Percentiles rank a stretch among this genome's conserved stretches.
phyloP scores from a whole-genome alignment of 2,329 filamentous ascomycete species.

The Aureobasidium pullulans region DNA sequence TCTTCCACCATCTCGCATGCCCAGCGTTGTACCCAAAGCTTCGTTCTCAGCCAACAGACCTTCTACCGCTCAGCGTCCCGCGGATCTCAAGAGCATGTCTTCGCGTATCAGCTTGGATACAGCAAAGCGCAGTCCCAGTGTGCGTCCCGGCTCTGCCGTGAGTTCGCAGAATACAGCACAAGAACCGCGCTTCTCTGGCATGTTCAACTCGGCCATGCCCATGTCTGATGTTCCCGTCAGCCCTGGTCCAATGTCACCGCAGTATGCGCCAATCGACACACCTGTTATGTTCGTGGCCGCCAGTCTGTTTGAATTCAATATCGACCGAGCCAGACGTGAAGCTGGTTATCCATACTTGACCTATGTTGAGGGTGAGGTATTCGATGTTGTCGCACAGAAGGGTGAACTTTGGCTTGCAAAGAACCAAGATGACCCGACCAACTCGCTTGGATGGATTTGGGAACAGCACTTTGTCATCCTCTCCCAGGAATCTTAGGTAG shows the following conservation, averaged over 20 bases:
- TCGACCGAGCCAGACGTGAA: constrained; percentile 83
- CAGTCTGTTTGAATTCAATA: constrained; percentile 94
- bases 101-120: constrained; percentile 18
- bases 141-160: constrained; percentile 24
- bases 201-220: constrained; percentile 84
- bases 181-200: constrained; percentile 18
- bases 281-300: constrained; percentile 79
- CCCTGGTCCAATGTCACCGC: constrained; percentile 16
- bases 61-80: constrained; percentile 26
- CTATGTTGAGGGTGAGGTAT: constrained; percentile 81
- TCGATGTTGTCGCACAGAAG: constrained; percentile 79
- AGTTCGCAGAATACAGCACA: constrained; percentile 24
- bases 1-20: constrained; percentile 16
- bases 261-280: constrained; percentile 19
- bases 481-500: constrained; percentile 12
- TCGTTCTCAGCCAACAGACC: constrained; percentile 31
- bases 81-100: constrained; percentile 12
- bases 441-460: constrained; percentile 94
- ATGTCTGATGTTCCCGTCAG: constrained; percentile 51
- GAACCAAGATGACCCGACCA: constrained; percentile 82
- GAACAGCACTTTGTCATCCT: constrained; percentile 74
- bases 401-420: constrained; percentile 96
- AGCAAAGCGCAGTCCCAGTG: constrained; percentile 16
- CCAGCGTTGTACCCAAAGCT: constrained; percentile 35
- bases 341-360: constrained; percentile 93